Base-by-base conservation (phyloP, 192 early-diverging fungal species). In the Coemansia sp. region DNA sequence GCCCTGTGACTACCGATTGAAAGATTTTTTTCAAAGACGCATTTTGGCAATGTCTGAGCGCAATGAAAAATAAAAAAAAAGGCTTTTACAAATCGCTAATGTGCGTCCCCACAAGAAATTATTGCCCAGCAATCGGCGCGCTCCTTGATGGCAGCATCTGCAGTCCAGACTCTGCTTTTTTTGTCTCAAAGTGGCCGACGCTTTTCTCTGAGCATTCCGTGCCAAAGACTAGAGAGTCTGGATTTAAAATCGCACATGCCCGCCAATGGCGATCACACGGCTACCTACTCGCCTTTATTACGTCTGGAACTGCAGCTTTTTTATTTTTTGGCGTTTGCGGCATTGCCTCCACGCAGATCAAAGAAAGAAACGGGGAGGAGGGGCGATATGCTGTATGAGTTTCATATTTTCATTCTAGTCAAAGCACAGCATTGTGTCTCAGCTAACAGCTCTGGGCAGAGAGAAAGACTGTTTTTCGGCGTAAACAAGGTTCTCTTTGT, bases 321-420 rank as follows among this genome's bases (percentile, higher is more conserved):
- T 45, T 62, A 35, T 45, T 28, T 62, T 22, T 39, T 41, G 61
- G 61, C 61, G n/a, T 39, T 38, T 62, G 38, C 14, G 37, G 57
- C 34, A 33, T 22, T 32, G 33, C 57, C 61, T 45, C 61, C 61
- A 62, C 41, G 61, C 61, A 62, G 61, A 62, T 62, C 61, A 62
- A 62, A 56, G 20, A 62, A 33, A 32, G 41, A 38, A 45, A 45
- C 38, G 45, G 38, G 61, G 38, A 45, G 17, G 38, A 62, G 8
- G 28, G 38, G 61, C 2, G 34, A 7, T 34, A 56, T 34, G 5
- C 39, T 41, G 14, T 48, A 48, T 48, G 45, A 48, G 45, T 3
- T 48, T 48, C 45, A 12, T 48, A 48, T 48, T 48, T 48, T 48
- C 17, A 8, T 48, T 48, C 12, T 15, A 1, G 3, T 0, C 8